Base-by-base conservation (phyloP, 208 protist genomes). In the Trypanosoma theileri region DNA sequence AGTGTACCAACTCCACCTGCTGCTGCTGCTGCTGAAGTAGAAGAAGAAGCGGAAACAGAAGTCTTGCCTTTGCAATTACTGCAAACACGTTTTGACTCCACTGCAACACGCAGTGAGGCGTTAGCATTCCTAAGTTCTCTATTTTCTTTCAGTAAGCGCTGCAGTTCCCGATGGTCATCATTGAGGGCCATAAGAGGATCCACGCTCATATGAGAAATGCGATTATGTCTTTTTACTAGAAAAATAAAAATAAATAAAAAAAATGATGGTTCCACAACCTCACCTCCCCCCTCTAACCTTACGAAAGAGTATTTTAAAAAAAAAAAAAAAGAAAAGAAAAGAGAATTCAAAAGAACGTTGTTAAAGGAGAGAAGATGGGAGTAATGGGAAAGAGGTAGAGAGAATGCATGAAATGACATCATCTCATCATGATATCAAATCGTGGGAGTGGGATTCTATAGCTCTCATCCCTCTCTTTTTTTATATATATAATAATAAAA, bases 71-170 rank as follows among this genome's bases (percentile, higher is more conserved):
- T 17, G 7, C 31, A 17, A 62, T 11, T 44, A 22, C 35, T 54
- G 26, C 19, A 35, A 8, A 19, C 28, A 28, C 56, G 56, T n/a
- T 55, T 58, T 6, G 58, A 17, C 54, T 71, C 62, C 17, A 80
- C 45, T 50, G 83, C 74, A 16, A 84, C 44, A 22, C 69, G 67
- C 16, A 92, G 75, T 50, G 67, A 71, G 12, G 78, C 65, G 35
- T 85, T 88, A 14, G 61, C 69, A 46, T 82, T 75, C n/a, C 86
- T 72, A 24, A 92, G 77, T 54, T 84, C 76, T 24, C 75, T 71
- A 61, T 92, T 92, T 64, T 89, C 83, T 42, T 77, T 72, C 57
- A 74, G 68, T 10, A 92, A 58, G 17, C 69, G 82, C 73, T 80
- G 66, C 46, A 92, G 44, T 59, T 89, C 81, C 59, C 53, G 40